Base-by-base conservation (phyloP, 352 stramenopile genomes). In the Phytopythium delawarense region DNA sequence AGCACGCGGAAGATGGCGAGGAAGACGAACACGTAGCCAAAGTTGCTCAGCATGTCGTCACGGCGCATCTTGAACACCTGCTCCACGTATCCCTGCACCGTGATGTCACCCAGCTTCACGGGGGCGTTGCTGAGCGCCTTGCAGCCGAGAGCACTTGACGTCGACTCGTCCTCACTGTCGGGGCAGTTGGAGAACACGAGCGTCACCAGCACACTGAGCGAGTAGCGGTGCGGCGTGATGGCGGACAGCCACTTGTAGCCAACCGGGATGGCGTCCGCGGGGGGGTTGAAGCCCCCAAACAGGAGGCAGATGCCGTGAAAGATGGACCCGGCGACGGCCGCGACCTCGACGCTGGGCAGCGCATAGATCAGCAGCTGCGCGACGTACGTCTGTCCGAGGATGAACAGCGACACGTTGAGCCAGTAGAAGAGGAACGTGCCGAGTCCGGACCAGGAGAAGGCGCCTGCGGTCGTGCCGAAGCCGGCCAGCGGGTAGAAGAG, bases 251-350 rank as follows among this genome's bases (percentile, higher is more conserved):
- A 87, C 53, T 72, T 69, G 61, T 81, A 79, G 30, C 71, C 78
- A 1, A 30, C 58, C 0, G 78, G 78, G 46, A 87, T 84, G 8
- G 63, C 58, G 18, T 59, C 46, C 2, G 74, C 66, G 0, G 78
- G 74, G 2, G 78, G 78, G 34, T 84, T 84, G 67, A 85, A 88
- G 28, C 81, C 84, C 37, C 73, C 66, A 64, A 90, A 88, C 0
- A 89, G 40, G 39, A 89, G 65, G 69, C 87, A 89, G 50, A 88
- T 66, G 5, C 76, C 66, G 58, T 84, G 79, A 35, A 87, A 42
- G 32, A 82, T 45, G 28, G 72, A 62, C 15, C 65, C 69, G 7
- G 71, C 66, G 37, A 79, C 67, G 3, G 58, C 65, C 7, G 72
- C 69, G 7, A 79, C 69, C 30, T 79, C 72, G n/a, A 77, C 67